Conservation (phyloP, 495 filamentous ascomycete genomes). For the Wilcoxina mikolae region DNA sequence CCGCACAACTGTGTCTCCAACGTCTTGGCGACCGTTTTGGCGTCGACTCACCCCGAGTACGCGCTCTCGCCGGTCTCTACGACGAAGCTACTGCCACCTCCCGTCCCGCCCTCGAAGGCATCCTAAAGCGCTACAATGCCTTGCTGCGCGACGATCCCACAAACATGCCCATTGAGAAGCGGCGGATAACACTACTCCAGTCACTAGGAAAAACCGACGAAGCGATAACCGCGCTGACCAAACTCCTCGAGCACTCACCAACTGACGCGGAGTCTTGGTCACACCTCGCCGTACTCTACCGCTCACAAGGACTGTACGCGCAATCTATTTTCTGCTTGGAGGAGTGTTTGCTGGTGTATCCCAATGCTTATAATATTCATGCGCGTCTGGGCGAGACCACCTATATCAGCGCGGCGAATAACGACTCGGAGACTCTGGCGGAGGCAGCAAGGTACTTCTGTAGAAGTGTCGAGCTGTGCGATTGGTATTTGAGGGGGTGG, state of each 20-base stretch:
- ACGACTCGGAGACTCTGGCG: slow-evolving; percentile 39
- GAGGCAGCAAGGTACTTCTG: slow-evolving; percentile 72
- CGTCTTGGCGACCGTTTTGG: slow-evolving; percentile 68
- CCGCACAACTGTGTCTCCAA: slow-evolving; percentile 59
- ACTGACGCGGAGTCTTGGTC: slow-evolving; percentile 92
- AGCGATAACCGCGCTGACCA: slow-evolving; percentile 56
- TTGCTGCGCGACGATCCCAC: slow-evolving; percentile 58
- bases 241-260: slow-evolving; percentile 65
- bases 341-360: slow-evolving; percentile 73
- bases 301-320: slow-evolving; percentile 53
- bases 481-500: slow-evolving; percentile 78
- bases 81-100: slow-evolving; percentile 68
- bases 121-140: slow-evolving; percentile 62
- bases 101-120: slow-evolving; percentile 44
- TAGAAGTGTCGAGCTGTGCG: slow-evolving; percentile 81
- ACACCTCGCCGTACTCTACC: slow-evolving; percentile 76
- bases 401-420: slow-evolving; percentile 42
- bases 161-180: slow-evolving; percentile 75
- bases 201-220: slow-evolving; percentile 53
- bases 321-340: slow-evolving; percentile 84
- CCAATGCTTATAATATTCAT: slow-evolving; percentile 95
- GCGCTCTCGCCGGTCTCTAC: slow-evolving; percentile 67
- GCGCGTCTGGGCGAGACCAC: slow-evolving; percentile 72
- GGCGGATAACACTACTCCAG: slow-evolving; percentile 63
- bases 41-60: slow-evolving; percentile 60